Evolutionary conservation across 192 early-diverging fungal genomes (phyloP).

Genomic region (Phlyctochytrium planicorne): DNA sequence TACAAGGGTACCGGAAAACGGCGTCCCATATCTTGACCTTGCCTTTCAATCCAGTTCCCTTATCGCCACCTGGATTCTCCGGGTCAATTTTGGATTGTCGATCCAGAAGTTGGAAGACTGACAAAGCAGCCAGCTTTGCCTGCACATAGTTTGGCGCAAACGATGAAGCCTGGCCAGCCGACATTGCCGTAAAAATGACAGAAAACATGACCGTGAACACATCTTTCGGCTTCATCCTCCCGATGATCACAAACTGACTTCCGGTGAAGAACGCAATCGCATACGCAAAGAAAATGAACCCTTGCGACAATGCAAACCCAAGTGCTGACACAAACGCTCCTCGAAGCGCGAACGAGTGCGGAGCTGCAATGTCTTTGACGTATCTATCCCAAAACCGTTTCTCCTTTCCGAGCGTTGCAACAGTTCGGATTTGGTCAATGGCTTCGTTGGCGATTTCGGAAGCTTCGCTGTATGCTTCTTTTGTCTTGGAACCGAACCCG

Average conservation of each 20-base stretch:
- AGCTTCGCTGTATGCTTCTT: slow-evolving; percentile 65
- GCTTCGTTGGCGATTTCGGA: slow-evolving; percentile 78
- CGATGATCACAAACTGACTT: slow-evolving; percentile 55
- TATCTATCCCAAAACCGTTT: slow-evolving; percentile 68
- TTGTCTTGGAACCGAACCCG: slow-evolving; percentile 61
- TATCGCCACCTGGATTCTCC: not conserved
- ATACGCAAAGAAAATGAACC: slow-evolving; percentile 70
- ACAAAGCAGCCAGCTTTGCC: slow-evolving; percentile 74
- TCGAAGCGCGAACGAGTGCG: slow-evolving; percentile 65
- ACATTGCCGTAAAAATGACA: slow-evolving; percentile 68
- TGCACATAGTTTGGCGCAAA: slow-evolving; percentile 77
- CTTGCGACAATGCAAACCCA: slow-evolving; percentile 75
- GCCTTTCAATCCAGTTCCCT: slow-evolving; percentile 56
- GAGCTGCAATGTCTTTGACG: slow-evolving; percentile 55
- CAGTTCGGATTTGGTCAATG: slow-evolving; percentile 81
- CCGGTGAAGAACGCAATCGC: slow-evolving; percentile 87
- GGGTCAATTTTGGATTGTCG: slow-evolving; percentile 68
- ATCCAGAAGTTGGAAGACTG: slow-evolving; percentile 70
- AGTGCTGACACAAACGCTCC: slow-evolving; percentile 67
- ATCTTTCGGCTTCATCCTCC: slow-evolving; percentile 40
- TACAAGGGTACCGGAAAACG: slow-evolving; percentile 75
- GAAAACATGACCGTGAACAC: slow-evolving; percentile 49
- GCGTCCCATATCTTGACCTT: slow-evolving; percentile 48
- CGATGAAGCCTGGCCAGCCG: slow-evolving; percentile 72
- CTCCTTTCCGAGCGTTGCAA: slow-evolving; percentile 72